These are phyloP conservation scores for Eucalyptus guilfoylei DNA, from an alignment of 345 rosid species.

Conservation along the genomic window DNA sequence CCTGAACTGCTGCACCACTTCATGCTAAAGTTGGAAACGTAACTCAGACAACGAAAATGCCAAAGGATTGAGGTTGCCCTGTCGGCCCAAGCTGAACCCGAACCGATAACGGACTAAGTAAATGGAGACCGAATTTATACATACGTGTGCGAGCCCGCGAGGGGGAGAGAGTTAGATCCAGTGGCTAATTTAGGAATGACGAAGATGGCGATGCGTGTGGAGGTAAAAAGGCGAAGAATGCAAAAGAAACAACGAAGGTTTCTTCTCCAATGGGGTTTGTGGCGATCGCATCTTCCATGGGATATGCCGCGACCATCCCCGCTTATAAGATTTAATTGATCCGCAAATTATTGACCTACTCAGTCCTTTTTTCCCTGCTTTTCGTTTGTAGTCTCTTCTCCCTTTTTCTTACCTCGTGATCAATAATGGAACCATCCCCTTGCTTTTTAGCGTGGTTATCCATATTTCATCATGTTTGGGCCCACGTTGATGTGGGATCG, in stretches of 20 bases:
- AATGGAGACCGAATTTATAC: not conserved
- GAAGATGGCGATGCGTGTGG: accelerated
- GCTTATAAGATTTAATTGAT: not conserved
- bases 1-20: not conserved
- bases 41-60: not conserved
- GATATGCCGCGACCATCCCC: not conserved
- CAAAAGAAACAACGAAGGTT: not conserved
- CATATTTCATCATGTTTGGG: not conserved
- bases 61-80: conserved; percentile 22
- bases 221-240: not conserved
- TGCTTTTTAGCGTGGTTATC: not conserved
- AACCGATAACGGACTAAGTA: not conserved
- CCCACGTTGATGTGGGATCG: not conserved
- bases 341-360: accelerated
- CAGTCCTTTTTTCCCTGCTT: not conserved
- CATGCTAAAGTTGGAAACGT: not conserved
- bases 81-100: not conserved
- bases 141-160: not conserved
- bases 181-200: not conserved
- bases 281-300: not conserved
- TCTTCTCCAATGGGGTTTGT: not conserved
- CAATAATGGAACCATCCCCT: not conserved
- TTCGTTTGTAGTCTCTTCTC: not conserved
- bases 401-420: not conserved
- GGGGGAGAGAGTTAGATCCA: not conserved